phyloP scores from a whole-genome alignment of 2,329 filamentous ascomycete genomes.

The Lecanicillium sp. region DNA sequence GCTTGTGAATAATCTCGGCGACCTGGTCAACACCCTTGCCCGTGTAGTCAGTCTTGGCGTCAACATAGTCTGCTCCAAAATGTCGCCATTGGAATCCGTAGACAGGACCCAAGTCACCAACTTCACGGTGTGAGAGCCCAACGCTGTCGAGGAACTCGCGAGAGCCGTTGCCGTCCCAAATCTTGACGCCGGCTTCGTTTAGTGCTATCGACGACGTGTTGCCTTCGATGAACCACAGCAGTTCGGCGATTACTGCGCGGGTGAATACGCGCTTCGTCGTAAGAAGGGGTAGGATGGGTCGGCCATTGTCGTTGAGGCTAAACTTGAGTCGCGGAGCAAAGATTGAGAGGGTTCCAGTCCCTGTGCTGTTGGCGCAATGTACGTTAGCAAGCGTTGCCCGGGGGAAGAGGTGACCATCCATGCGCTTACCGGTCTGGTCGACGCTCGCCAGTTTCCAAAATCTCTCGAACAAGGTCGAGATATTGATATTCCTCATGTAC shows the following conservation, averaged over 20 bases:
- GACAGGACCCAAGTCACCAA: slow-evolving; percentile 86
- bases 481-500: slow-evolving; percentile 89
- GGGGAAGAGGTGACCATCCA: too few relatives aligned
- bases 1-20: slow-evolving; percentile 78
- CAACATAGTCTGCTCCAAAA: slow-evolving; percentile 85
- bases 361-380: slow-evolving; percentile 58
- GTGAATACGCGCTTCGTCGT: slow-evolving; percentile 97
- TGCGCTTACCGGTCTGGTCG: slow-evolving; percentile 77
- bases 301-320: slow-evolving; percentile 56
- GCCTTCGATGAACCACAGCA: slow-evolving; percentile 91
- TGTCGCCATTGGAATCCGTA: slow-evolving; percentile 99
- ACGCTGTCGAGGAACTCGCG: slow-evolving; percentile 82
- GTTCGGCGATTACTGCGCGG: slow-evolving; percentile 80
- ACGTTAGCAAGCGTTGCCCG: too few relatives aligned
- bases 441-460: slow-evolving; percentile 75
- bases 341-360: slow-evolving; percentile 83
- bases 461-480: slow-evolving; percentile 77
- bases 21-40: slow-evolving; percentile 91
- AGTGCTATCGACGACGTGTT: slow-evolving; percentile 73
- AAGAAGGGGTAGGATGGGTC: slow-evolving; percentile 75
- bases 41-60: slow-evolving; percentile 71
- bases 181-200: slow-evolving; percentile 75
- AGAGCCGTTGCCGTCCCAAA: slow-evolving; percentile 96
- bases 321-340: slow-evolving; percentile 87
- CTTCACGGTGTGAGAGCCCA: slow-evolving; percentile 71